Base-by-base conservation (phyloP, 805 yeast species). In the Nakazawaea populi region DNA sequence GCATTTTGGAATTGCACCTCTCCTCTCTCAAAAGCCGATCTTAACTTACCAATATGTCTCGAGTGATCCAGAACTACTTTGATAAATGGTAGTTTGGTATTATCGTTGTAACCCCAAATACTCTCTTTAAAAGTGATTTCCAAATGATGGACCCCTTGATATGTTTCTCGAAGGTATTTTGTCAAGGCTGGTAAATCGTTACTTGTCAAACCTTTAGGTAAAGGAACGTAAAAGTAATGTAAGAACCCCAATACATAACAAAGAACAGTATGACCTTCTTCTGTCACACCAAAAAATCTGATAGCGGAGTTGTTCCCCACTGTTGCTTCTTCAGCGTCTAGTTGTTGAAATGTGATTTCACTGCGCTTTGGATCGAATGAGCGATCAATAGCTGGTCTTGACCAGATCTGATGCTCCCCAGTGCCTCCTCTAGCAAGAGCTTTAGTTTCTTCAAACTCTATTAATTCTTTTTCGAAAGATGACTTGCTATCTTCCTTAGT, bases 91-190 rank as follows among this genome's bases (percentile, higher is more conserved):
- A 85, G 73, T 60, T 84, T 83, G 9, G 76, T 72, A 58, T 85
- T 89, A 54, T 95, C 94, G 51, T 83, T 83, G 63, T 77, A 94
- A 8, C 97, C 97, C 97, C 97, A 92, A 52, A 94, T 83, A 9
- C 95, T 85, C 64, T 92, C 96, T 59, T 89, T 89, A 61, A 76
- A 66, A 5, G 66, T 73, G 11, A 91, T 72, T 53, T 87, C 89
- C 24, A 92, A 72, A 24, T 76, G 76, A 54, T 79, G 75, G 9
- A 89, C 73, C n/a, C 85, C 85, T 48, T 72, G 74, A 52, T 77
- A 84, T 52, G 71, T 56, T 57, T 66, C 66, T 55, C 72, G 70
- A 54, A 87, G 53, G 60, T 81, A 71, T 31, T 68, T 63, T 28
- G 70, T 58, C 57, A 85, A 76, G 8, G 67, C 69, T 0, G 62